Conservation (phyloP, 257 asterid species). For the Nicotiana attenuata region DNA sequence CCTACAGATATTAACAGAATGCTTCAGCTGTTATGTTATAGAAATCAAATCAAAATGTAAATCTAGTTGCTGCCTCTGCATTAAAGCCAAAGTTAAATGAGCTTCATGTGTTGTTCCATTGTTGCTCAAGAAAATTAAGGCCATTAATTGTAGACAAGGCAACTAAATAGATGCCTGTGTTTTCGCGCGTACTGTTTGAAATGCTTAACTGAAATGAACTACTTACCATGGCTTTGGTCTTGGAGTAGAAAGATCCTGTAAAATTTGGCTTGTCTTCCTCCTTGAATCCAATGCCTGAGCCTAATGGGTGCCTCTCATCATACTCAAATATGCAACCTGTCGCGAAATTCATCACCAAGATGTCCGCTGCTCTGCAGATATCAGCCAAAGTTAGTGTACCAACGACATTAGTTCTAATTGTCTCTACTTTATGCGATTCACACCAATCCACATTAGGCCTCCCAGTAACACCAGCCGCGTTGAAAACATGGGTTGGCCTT, state of each 20-base stretch:
- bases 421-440: constrained; percentile 15
- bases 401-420: constrained; percentile 4
- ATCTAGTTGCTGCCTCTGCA: background rate
- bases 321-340: constrained; percentile 18
- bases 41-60: background rate
- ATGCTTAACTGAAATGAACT: background rate
- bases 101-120: background rate
- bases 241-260: constrained; percentile 17
- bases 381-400: constrained; percentile 20
- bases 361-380: background rate
- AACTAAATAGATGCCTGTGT: background rate
- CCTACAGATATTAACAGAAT: constrained; percentile 6
- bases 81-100: background rate
- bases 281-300: constrained; percentile 20
- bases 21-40: background rate
- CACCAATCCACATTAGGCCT: constrained; percentile 24
- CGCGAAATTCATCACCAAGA: constrained; percentile 15
- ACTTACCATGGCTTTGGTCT: constrained; percentile 19
- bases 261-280: constrained; percentile 17
- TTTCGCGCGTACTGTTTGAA: no score
- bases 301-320: constrained; percentile 12
- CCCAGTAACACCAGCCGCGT: constrained; percentile 18
- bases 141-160: background rate
- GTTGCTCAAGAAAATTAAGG: background rate
- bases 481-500: constrained; percentile 16